phyloP scores from a whole-genome alignment of 1,284 basidiomycete genomes.

The Moesziomyces parantarcticus region DNA sequence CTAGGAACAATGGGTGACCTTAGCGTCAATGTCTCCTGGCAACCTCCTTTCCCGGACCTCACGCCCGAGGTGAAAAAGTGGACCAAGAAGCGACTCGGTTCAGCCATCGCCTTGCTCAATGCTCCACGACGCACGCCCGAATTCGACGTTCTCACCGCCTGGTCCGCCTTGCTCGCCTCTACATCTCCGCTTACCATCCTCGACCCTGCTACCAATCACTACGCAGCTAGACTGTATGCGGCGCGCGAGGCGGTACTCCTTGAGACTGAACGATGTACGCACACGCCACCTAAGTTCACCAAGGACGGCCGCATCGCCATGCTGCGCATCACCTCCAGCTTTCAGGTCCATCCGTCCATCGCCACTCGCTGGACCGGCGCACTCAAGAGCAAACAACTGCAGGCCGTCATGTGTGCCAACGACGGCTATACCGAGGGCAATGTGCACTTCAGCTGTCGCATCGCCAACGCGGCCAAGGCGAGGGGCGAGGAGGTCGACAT shows the following conservation, averaged over 20 bases:
- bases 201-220: constrained; percentile 27
- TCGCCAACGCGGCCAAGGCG: constrained; percentile 31
- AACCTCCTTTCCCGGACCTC: constrained; percentile 55
- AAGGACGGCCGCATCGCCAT: constrained; percentile 55
- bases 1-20: constrained; percentile 58
- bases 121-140: constrained; percentile 48
- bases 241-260: constrained; percentile 38
- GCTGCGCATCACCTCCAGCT: constrained; percentile 45
- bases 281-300: constrained; percentile 55
- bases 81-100: constrained; percentile 51
- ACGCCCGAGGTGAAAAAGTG: constrained; percentile 46
- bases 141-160: constrained; percentile 47
- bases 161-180: constrained; percentile 37
- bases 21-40: constrained; percentile 48
- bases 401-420: constrained; percentile 60
- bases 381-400: constrained; percentile 46
- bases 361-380: constrained; percentile 57
- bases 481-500: constrained; percentile 52
- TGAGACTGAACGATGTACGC: constrained; percentile 54
- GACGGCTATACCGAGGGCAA: constrained; percentile 37
- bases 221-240: constrained; percentile 38
- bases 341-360: constrained; percentile 56
- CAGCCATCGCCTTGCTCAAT: constrained; percentile 51
- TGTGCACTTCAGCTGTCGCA: constrained; percentile 46
- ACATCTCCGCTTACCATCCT: constrained; percentile 37